phyloP scores from a whole-genome alignment of 306 rosid genomes.

The Gastrolobium villosum region DNA sequence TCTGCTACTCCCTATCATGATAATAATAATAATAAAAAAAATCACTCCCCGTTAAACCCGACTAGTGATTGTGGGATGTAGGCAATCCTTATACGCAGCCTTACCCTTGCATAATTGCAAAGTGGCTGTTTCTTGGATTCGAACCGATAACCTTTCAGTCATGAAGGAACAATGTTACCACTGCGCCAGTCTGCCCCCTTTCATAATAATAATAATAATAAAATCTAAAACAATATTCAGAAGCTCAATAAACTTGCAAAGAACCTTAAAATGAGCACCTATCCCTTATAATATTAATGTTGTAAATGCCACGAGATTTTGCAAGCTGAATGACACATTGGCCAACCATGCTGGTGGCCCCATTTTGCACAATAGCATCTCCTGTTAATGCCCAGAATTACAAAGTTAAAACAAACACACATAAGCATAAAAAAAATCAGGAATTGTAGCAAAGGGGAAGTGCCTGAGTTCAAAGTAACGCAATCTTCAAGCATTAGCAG shows the following conservation, averaged over 20 bases:
- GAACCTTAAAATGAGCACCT: conserved; percentile 64
- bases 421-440: conserved; percentile 6
- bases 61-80: too few relatives aligned
- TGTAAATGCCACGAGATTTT: conserved; percentile 70
- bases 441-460: conserved; percentile 5
- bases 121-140: too few relatives aligned
- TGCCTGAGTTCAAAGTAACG: conserved; percentile 74
- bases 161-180: too few relatives aligned
- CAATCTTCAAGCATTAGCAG: conserved; percentile 89
- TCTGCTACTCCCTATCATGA: too few relatives aligned
- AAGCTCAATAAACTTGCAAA: conserved; percentile 37
- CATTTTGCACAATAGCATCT: conserved; percentile 92
- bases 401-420: not conserved
- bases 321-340: conserved; percentile 97
- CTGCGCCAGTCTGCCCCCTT: too few relatives aligned
- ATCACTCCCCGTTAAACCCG: too few relatives aligned
- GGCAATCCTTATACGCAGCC: too few relatives aligned
- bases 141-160: too few relatives aligned
- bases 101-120: too few relatives aligned
- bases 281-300: conserved; percentile 80
- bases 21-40: too few relatives aligned
- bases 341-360: conserved; percentile 98
- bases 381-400: conserved; percentile 60
- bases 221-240: conserved; percentile 18
- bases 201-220: not conserved